Conservation (phyloP, 2,329 filamentous ascomycete species). For the Hypomyces rosellus region DNA sequence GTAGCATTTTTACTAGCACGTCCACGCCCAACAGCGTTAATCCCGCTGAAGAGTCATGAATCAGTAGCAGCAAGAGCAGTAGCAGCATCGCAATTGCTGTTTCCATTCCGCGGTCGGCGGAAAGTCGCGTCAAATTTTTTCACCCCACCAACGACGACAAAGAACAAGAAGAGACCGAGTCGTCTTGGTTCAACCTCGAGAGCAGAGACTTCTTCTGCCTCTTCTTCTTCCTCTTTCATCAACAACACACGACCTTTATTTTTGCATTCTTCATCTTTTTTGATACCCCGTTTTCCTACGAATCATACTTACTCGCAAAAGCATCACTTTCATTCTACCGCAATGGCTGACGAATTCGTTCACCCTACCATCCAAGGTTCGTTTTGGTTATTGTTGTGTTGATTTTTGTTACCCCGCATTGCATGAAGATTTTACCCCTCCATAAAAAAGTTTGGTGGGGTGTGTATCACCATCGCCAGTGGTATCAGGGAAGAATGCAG, state of each 20-base stretch:
- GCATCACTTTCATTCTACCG: conserved; percentile 20
- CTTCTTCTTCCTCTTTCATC: conserved; percentile 7
- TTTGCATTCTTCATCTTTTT: background rate
- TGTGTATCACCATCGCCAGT: background rate
- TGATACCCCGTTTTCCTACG: conserved; percentile 6
- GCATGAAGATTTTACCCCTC: conserved; percentile 13
- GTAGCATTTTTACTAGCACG: too few relatives aligned
- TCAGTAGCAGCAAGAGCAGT: background rate
- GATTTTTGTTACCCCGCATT: conserved; percentile 14
- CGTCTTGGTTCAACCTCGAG: background rate
- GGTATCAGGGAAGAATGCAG: too few relatives aligned
- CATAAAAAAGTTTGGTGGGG: conserved; percentile 4
- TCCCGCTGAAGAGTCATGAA: background rate
- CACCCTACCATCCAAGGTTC: conserved; percentile 73
- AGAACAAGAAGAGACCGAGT: background rate
- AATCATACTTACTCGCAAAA: conserved; percentile 9
- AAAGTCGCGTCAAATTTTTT: conserved; percentile 11
- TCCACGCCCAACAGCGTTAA: background rate
- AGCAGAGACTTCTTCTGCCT: conserved; percentile 14
- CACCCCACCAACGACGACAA: conserved; percentile 17
- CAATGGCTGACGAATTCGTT: conserved; percentile 60
- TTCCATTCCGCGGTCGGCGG: background rate
- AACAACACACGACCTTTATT: background rate
- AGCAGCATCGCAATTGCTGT: too few relatives aligned
- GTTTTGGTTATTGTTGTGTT: conserved; percentile 17